A percentile compares a stretch with the other conserved stretches of the same genome.
Evolutionary conservation across 2,329 filamentous ascomycete genomes (phyloP).

Genomic region (Metarhizium album): DNA sequence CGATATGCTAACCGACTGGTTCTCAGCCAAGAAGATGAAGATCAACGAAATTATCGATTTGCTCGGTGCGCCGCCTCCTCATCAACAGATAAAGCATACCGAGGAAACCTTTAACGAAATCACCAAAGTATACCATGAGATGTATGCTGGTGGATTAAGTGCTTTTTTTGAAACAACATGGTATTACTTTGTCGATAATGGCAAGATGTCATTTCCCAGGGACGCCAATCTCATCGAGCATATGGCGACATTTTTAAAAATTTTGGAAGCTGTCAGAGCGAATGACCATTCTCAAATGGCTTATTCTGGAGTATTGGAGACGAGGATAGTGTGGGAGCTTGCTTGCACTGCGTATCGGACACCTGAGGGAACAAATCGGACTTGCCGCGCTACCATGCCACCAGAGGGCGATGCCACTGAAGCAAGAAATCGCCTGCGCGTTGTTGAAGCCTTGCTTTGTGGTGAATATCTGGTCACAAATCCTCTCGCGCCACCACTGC

Average conservation of each 20-base stretch:
- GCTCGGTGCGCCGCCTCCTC: constrained; percentile 48
- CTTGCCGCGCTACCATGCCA: constrained; percentile 27
- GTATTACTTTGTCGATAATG: constrained; percentile 50
- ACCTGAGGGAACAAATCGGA: constrained; percentile 23
- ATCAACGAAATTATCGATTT: constrained; percentile 61
- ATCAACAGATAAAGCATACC: constrained; percentile 40
- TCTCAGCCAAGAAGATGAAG: constrained; percentile 43
- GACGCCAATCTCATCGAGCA: constrained; percentile 52
- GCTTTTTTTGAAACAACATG: constrained; percentile 73
- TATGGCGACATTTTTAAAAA: constrained; percentile 53
- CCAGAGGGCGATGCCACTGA: constrained; percentile 49
- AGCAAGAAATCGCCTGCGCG: constrained; percentile 58
- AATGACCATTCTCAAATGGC: constrained; percentile 42
- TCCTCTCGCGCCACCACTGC: constrained; percentile 40
- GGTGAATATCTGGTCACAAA: constrained; percentile 54
- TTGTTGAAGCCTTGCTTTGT: constrained; percentile 67
- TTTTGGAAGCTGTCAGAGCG: constrained; percentile 36
- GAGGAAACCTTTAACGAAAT: constrained; percentile 52
- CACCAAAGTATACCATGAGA: constrained; percentile 59
- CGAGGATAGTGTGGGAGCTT: constrained; percentile 49
- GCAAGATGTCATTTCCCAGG: constrained; percentile 34
- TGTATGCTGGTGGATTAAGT: constrained; percentile 66
- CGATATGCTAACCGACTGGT: constrained; percentile 4
- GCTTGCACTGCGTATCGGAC: constrained; percentile 36
- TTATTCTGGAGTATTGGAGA: constrained; percentile 44